Percentiles rank a stretch among this genome's conserved stretches.
Evolutionary conservation across 176 grass and related monocot species (phyloP).

Genomic region (Phragmites australis): DNA sequence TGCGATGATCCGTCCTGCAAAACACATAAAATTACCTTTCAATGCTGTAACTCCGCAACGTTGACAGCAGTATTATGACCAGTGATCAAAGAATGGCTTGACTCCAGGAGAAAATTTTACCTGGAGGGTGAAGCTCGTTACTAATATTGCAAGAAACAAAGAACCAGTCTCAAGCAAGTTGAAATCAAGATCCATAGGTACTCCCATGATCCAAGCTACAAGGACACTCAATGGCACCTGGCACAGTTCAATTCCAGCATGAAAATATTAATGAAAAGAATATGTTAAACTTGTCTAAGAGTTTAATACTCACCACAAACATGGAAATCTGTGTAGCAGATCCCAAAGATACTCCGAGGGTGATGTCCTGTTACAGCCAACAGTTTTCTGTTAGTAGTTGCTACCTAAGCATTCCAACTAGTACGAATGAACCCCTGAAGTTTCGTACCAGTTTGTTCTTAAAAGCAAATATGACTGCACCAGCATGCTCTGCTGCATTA

Average conservation of each 20-base stretch:
- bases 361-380: slow-evolving; percentile 60
- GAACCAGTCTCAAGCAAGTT: slow-evolving; percentile 73
- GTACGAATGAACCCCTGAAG: not conserved
- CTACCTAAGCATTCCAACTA: not conserved
- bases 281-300: too few species aligned
- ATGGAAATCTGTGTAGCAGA: slow-evolving; percentile 81
- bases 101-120: slow-evolving; percentile 32
- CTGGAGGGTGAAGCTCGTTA: slow-evolving; percentile 72
- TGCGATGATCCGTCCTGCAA: slow-evolving; percentile 83
- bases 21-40: slow-evolving; percentile 4
- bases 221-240: slow-evolving; percentile 71
- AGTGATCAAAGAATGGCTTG: not conserved
- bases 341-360: slow-evolving; percentile 72
- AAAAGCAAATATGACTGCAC: slow-evolving; percentile 72
- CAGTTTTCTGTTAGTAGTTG: slow-evolving; percentile 2
- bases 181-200: slow-evolving; percentile 92
- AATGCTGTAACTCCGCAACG: not conserved
- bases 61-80: not conserved
- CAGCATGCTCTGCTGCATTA: slow-evolving; percentile 84
- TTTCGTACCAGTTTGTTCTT: slow-evolving; percentile 72
- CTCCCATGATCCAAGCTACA: slow-evolving; percentile 86
- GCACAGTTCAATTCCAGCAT: slow-evolving; percentile 20
- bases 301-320: slow-evolving; percentile 80
- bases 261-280: not conserved
- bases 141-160: slow-evolving; percentile 73